Evolutionary conservation across 2,329 filamentous ascomycete species (phyloP).

Genomic region (Thelonectria blattea): DNA sequence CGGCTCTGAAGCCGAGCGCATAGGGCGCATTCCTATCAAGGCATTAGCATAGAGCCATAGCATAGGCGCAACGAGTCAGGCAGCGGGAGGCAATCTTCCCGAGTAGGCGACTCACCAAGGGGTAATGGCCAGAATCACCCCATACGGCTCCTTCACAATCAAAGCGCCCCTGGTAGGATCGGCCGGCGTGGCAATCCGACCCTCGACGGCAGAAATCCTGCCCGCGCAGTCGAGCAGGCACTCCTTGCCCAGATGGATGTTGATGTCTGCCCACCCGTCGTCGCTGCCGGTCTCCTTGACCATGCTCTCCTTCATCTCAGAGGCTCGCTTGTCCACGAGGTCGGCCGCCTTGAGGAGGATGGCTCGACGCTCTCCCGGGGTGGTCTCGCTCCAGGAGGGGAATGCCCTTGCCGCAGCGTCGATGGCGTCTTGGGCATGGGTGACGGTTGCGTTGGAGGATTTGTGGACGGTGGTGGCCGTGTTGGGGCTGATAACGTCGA

Average conservation of each 20-base stretch:
- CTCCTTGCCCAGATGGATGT: conserved; percentile 3
- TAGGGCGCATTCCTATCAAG: conserved; percentile 6
- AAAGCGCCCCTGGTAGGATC: conserved; percentile 55
- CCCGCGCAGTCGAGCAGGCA: background rate
- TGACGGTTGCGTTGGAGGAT: conserved; percentile 59
- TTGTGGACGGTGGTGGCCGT: conserved; percentile 57
- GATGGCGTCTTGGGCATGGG: conserved; percentile 57
- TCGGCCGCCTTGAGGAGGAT: conserved; percentile 68
- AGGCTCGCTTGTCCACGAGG: conserved; percentile 58
- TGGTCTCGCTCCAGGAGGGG: conserved; percentile 66
- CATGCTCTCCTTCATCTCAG: conserved; percentile 63
- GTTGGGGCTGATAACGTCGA: conserved; percentile 62
- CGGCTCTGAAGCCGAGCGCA: conserved; percentile 12
- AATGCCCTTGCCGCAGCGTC: conserved; percentile 63
- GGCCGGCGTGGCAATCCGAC: background rate
- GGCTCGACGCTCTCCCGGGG: conserved; percentile 61
- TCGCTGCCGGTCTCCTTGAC: conserved; percentile 45
- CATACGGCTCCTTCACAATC: conserved; percentile 52
- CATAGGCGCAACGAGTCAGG: conserved; percentile 1
- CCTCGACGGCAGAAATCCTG: conserved; percentile 14
- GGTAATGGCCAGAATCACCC: conserved; percentile 41
- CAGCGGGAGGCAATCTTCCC: conserved; percentile 10
- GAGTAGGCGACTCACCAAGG: conserved; percentile 36
- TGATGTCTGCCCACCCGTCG: conserved; percentile 22
- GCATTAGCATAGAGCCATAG: conserved; percentile 30